Evolutionary conservation across 441 rosid species (phyloP), one percentile per base, ranked within the genome.

Genomic region (Adansonia madagascariensis): DNA sequence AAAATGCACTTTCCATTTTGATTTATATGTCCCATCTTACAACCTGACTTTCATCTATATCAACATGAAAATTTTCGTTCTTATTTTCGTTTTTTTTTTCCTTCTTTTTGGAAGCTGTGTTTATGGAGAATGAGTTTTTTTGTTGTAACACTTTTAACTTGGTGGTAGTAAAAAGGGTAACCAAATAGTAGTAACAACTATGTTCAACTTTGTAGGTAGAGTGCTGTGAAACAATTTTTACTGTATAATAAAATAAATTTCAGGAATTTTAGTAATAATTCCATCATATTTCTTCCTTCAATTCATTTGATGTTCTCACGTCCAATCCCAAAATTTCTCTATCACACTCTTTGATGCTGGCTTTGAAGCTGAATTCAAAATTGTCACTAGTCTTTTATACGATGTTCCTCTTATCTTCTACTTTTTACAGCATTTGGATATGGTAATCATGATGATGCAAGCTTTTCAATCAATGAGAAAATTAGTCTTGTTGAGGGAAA

Each of bases 371-470:
- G 50, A 63, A 53, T 75, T 49, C 18, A 4, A 15, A 35, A 57
- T 8, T 31, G 62, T 47, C 35, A 46, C 71, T 9, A 14, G 57
- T 71, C 56, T 73, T 66, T 22, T 10, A 20, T 44, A 18, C 61
- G 31, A n/a, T 61, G 15, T 27, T 7, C 64, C 46, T 2, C 74
- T 62, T 15, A 56, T 72, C 15, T 20, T 69, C 7, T 39, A 14
- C 71, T 61, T 63, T 31, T 39, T 71, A 55, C 87, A 91, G 95
- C 85, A 61, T 88, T 89, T 59, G 90, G 85, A 64, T 91, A 75
- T 64, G 95, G 92, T 0, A 82, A 85, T 75, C 94, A 90, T 63
- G 91, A 89, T 65, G 63, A 52, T 4, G 84, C 87, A 62, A 84
- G 68, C 74, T 90, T 90, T 80, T 75, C 82, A 6, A 63, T 90